phyloP scores from a whole-genome alignment of 768 basidiomycete species.

The Hebeloma cylindrosporum region DNA sequence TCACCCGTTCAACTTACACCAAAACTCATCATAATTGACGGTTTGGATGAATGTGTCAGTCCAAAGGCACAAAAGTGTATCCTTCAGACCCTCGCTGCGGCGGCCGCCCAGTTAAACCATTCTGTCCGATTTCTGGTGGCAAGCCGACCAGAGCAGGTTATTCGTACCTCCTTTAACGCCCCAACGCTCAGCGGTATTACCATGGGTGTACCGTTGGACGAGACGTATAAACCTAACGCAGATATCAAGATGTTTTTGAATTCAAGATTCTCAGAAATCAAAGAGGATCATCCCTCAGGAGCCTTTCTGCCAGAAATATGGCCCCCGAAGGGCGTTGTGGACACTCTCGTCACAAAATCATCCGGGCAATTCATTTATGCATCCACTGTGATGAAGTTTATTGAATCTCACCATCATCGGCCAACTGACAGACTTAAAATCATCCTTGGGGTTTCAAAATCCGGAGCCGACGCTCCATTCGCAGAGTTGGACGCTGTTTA shows the following conservation, averaged over 20 bases:
- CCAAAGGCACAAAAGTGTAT: constrained; percentile 12
- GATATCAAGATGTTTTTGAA: constrained; percentile 22
- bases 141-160: constrained; percentile 29
- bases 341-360: constrained; percentile 19
- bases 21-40: constrained; percentile 26
- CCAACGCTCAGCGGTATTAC: not conserved
- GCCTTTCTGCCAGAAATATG: constrained; percentile 11
- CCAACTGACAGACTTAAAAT: constrained; percentile 15
- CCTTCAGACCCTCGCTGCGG: constrained; percentile 12
- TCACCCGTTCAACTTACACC: not conserved
- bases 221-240: constrained; percentile 9
- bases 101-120: not conserved
- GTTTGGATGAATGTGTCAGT: constrained; percentile 26
- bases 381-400: constrained; percentile 25
- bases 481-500: constrained; percentile 14
- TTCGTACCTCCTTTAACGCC: constrained; percentile 12
- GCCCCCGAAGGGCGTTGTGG: constrained; percentile 21
- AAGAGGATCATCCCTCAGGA: constrained; percentile 1
- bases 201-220: constrained; percentile 9
- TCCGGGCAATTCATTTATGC: constrained; percentile 29
- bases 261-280: constrained; percentile 16
- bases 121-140: constrained; percentile 23
- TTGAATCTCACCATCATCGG: constrained; percentile 14
- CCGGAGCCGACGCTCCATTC: constrained; percentile 6
- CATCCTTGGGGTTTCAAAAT: constrained; percentile 9